Evolutionary conservation across 2,329 filamentous ascomycete species (phyloP).

Genomic region (Albifimbria verrucaria): DNA sequence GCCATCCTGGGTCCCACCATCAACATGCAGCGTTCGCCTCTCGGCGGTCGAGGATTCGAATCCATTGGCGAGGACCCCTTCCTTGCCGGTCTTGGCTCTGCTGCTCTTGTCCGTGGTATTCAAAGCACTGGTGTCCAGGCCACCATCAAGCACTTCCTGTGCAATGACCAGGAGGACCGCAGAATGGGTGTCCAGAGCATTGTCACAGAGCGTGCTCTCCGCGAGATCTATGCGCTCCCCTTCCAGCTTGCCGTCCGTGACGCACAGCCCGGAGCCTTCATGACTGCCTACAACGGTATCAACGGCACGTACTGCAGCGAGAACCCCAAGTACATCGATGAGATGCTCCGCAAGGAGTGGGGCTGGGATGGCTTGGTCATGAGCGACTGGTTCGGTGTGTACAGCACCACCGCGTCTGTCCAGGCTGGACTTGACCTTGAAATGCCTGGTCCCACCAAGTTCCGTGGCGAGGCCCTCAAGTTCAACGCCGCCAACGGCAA

Average conservation of each 20-base stretch:
- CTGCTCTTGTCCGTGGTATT: slow-evolving; percentile 51
- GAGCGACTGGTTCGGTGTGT: slow-evolving; percentile 59
- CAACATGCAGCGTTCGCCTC: slow-evolving; percentile 59
- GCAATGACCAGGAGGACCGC: slow-evolving; percentile 59
- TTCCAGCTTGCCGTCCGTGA: slow-evolving; percentile 56
- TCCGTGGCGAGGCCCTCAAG: slow-evolving; percentile 48
- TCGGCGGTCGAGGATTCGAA: slow-evolving; percentile 59
- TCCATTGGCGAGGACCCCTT: slow-evolving; percentile 57
- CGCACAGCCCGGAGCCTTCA: slow-evolving; percentile 49
- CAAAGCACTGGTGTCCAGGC: slow-evolving; percentile 55
- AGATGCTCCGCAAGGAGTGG: slow-evolving; percentile 54
- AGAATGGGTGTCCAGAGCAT: slow-evolving; percentile 53
- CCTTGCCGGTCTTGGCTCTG: slow-evolving; percentile 52
- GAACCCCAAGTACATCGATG: slow-evolving; percentile 46
- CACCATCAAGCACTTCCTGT: slow-evolving; percentile 59
- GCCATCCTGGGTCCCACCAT: slow-evolving; percentile 60
- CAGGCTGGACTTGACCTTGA: slow-evolving; percentile 55
- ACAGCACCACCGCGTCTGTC: slow-evolving; percentile 48
- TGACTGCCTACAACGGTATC: slow-evolving; percentile 59
- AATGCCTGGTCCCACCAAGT: slow-evolving; percentile 55
- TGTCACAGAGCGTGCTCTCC: slow-evolving; percentile 52
- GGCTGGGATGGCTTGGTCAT: slow-evolving; percentile 55
- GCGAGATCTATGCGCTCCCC: slow-evolving; percentile 56
- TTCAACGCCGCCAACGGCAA: slow-evolving; percentile 55
- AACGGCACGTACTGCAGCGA: slow-evolving; percentile 56